Base-by-base conservation (phyloP, 352 stramenopile species). In the Globisporangium perplexum region DNA sequence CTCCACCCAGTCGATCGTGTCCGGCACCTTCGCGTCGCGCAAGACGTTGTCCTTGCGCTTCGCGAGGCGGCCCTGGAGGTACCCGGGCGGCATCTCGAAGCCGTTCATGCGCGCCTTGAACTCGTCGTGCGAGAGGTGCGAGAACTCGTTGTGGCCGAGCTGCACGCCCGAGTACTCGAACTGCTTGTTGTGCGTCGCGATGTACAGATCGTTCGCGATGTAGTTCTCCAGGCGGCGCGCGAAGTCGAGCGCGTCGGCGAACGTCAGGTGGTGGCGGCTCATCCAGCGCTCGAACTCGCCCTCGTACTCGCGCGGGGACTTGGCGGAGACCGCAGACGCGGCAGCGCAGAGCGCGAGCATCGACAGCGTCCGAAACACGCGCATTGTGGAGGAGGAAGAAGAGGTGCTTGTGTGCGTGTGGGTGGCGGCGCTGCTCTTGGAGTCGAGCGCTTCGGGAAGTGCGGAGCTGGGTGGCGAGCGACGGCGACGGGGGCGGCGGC, bases 1-100 rank as follows among this genome's bases (percentile, higher is more conserved):
- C 11, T 67, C 56, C 45, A 84, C 63, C 97, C 97, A 99, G 74
- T 99, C 94, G 23, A 98, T 68, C n/a, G 73, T 63, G 1, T 89
- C 68, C 1, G 93, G 85, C 14, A 94, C 62, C 5, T 90, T 48
- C 36, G 64, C 53, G 35, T 63, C 35, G 20, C 47, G 55, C 7
- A 70, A 23, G n/a, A 62, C 31, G 38, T 60, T 63, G 28, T 59
- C 26, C 11, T 36, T 28, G n/a, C 23, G 14, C 28, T 31, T 8
- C 44, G 36, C 38, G 20, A 50, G 42, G 8, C 63, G 60, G n/a
- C 36, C 35, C 7, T 55, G 7, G 11, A 71, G 35, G 45, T 68
- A 68, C 47, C 41, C 52, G 17, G n/a, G 15, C 7, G 63, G 46
- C 41, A 68, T 47, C 33, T 45, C 26, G 11, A 71, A 53, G 7